These are phyloP conservation scores for Pythium apleroticum DNA, from an alignment of 352 stramenopile species.

Conservation along the genomic window DNA sequence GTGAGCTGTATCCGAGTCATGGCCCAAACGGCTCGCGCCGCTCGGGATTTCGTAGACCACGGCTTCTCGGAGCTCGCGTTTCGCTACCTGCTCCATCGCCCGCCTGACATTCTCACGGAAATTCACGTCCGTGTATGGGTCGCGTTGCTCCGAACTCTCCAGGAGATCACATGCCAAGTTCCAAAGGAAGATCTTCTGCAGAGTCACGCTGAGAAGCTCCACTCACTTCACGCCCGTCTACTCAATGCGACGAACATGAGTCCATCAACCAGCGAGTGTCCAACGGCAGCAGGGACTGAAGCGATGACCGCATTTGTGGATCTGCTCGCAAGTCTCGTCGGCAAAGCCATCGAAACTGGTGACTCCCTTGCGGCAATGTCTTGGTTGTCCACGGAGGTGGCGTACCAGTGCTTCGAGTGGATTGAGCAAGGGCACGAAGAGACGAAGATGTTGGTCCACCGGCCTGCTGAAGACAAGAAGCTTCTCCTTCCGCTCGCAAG, in stretches of 20 bases:
- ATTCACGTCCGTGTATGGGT: neutral
- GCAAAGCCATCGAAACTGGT: neutral
- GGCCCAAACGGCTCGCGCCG: neutral
- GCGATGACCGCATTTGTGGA: neutral
- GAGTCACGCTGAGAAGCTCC: neutral
- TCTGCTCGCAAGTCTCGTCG: neutral
- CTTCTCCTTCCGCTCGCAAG: neutral
- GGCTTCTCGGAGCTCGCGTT: conserved; percentile 6
- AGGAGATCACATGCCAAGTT: neutral
- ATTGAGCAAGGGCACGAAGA: too few species aligned
- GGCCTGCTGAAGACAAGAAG: neutral
- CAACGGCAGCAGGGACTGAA: neutral
- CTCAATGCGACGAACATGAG: neutral
- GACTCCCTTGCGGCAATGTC: neutral
- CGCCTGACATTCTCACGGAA: neutral
- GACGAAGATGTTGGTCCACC: too few species aligned
- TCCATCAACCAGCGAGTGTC: neutral
- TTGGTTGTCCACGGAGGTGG: conserved; percentile 2
- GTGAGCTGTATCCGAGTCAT: neutral
- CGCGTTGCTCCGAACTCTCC: neutral
- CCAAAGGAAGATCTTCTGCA: neutral
- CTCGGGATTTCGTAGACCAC: conserved; percentile 3
- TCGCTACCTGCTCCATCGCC: neutral
- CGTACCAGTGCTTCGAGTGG: neutral
- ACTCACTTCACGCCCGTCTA: neutral